Evolutionary conservation across 305 asterid genomes (phyloP), one percentile per base, ranked within the genome.

Genomic region (Fraxinus greggii): DNA sequence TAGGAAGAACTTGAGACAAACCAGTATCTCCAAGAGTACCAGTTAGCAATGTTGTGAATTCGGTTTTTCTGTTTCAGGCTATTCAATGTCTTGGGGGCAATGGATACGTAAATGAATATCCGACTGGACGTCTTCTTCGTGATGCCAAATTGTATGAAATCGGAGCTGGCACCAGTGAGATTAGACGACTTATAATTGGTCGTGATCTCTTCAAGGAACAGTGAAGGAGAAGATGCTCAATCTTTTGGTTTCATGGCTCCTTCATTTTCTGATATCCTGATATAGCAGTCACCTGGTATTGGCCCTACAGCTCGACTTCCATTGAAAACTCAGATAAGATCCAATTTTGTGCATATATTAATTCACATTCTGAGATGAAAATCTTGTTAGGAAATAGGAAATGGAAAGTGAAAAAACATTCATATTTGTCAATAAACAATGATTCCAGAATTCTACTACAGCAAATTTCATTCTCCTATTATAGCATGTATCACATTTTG

Each of bases 141-240:
- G 99, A 94, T 82, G 98, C 99, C 63, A 94, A 96, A 86, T 78
- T 96, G 74, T 96, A 94, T 78, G 99, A 94, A 90, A 94, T 96
- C 45, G 99, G 99, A n/a, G 99, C 98, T 24, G 98, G 99, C 84
- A 96, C 98, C n/a, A 96, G 99, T 78, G 99, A 96, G 88, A 92
- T 96, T 29, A 89, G 98, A 88, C 87, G 98, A 86, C 83, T 92
- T 89, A 90, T 96, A 75, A 93, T 96, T 35, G 98, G 98, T 5
- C 95, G 98, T 4, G 92, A 89, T 79, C 94, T 96, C 82, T 89
- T 93, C 75, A 94, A 89, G 87, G 94, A 90, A 83, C 92, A 91
- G 80, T 88, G 87, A 87, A 33, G 42, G n/a, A 8, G 82, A 36
- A 75, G 80, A 36, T 7, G 51, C 48, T 77, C 29, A 23, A 54